Percentiles rank a stretch among this genome's conserved stretches.
Evolutionary conservation across 345 rosid genomes (phyloP).

Genomic region (Punica granatum): DNA sequence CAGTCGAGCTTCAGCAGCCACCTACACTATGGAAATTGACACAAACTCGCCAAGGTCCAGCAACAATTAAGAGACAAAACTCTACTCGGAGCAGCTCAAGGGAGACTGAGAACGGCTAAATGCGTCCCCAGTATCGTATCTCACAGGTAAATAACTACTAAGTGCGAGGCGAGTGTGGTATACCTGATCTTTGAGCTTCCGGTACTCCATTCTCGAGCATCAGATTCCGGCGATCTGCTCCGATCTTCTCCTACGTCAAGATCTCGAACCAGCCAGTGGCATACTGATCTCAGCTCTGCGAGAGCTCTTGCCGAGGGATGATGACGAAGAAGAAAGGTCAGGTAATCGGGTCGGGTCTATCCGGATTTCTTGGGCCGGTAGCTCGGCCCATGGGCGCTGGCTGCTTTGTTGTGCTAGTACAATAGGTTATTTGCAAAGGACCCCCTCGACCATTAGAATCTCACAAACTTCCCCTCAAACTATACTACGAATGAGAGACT

Average conservation of each 20-base stretch:
- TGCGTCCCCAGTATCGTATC: neutral
- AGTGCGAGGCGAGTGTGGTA: neutral
- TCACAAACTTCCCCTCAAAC: neutral
- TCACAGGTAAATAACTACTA: neutral
- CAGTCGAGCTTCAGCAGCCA: neutral
- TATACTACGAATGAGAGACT: too few relatives aligned
- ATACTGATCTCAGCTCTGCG: neutral
- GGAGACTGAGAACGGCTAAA: neutral
- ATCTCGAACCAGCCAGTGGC: constrained; percentile 3
- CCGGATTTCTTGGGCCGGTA: neutral
- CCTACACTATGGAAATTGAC: neutral
- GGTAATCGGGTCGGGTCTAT: neutral
- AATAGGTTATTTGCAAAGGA: neutral
- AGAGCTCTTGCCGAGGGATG: neutral
- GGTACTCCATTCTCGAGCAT: constrained; percentile 50
- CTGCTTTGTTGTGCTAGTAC: too few relatives aligned
- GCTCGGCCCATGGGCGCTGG: too few relatives aligned
- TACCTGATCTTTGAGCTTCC: constrained; percentile 79
- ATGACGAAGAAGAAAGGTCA: neutral
- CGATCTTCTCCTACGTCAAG: neutral
- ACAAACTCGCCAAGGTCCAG: neutral
- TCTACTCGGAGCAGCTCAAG: neutral
- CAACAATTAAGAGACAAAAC: neutral
- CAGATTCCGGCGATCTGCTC: neutral
- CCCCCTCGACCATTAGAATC: neutral